Evolutionary conservation across 306 rosid genomes (phyloP).

Genomic region (Trifolium subterraneum): DNA sequence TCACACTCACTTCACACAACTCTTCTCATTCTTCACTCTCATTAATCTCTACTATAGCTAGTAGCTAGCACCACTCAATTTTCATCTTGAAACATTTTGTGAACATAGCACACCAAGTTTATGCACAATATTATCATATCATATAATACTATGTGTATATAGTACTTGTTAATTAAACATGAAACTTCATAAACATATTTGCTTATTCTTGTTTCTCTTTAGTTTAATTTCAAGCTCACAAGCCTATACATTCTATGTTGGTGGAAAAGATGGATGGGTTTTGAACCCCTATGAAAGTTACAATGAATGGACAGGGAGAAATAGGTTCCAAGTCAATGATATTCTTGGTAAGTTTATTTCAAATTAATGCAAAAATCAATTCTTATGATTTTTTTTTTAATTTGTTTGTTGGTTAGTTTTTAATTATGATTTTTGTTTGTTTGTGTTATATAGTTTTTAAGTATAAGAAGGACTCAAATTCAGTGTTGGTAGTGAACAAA

Average conservation of each 20-base stretch:
- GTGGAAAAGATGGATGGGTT: slow-evolving; percentile 83
- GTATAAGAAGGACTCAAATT: slow-evolving; percentile 68
- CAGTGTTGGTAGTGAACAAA: slow-evolving; percentile 76
- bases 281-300: slow-evolving; percentile 64
- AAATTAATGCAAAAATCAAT: not conserved
- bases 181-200: slow-evolving; percentile 47
- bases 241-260: slow-evolving; percentile 61
- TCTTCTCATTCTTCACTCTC: not conserved
- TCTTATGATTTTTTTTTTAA: not conserved
- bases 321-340: slow-evolving; percentile 72
- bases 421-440: not conserved
- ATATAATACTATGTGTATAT: not conserved
- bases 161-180: slow-evolving; percentile 35
- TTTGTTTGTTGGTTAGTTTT: not conserved
- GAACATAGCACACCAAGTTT: not conserved
- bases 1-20: slow-evolving; percentile 23
- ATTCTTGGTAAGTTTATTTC: slow-evolving; percentile 56
- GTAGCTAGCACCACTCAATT: not conserved
- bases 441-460: slow-evolving; percentile 62
- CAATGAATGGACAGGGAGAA: slow-evolving; percentile 60
- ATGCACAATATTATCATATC: not conserved
- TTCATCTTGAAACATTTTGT: not conserved
- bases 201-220: slow-evolving; percentile 34
- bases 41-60: not conserved
- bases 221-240: slow-evolving; percentile 44